Evolutionary conservation across 306 rosid species (phyloP), one percentile per base, ranked within the genome.

Genomic region (Rosa persica): DNA sequence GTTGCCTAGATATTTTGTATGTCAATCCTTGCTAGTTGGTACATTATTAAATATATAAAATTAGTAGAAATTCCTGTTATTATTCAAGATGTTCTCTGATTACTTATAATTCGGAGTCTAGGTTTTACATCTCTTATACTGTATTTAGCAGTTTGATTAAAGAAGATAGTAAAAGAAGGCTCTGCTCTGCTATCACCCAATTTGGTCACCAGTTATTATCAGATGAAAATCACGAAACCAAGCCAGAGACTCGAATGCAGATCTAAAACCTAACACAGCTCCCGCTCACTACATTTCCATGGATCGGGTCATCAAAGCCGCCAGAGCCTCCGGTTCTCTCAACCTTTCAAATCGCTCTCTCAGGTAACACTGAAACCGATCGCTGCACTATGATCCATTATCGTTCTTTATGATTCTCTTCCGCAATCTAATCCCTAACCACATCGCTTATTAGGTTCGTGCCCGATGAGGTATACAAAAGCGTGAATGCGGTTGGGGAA

Each of bases 331-430:
- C 8, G 97, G 98, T 69, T 92, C 97, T 75, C 97, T 94, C 82
- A 94, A 94, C 87, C 97, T 94, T 81, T 94, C 98, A 7, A 94
- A 92, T 81, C 97, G 98, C 78, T 86, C 94, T 68, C 92, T 94
- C 82, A 88, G 90, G 98, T 76, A 80, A 30, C 36, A 30, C 36
- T 30, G 36, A 30, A 30, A 30, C 36, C 36, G 36, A 30, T 30
- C 36, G 36, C 36, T 30, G 36, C 36, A 30, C 34, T 30, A 30
- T 30, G 34, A 30, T 30, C 34, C 34, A 30, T 30, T 30, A 30
- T 30, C 36, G 2, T 30, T 30, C 36, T 30, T 30, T 3, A 30
- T 30, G 36, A 30, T 38, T 38, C 17, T n/a, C 71, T 23, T 66
- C 40, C 6, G 2, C 42, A 51, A 8, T 52, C 36, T 6, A 3